phyloP scores from a whole-genome alignment of 2,329 filamentous ascomycete genomes.

The Bipolaris victoriae region DNA sequence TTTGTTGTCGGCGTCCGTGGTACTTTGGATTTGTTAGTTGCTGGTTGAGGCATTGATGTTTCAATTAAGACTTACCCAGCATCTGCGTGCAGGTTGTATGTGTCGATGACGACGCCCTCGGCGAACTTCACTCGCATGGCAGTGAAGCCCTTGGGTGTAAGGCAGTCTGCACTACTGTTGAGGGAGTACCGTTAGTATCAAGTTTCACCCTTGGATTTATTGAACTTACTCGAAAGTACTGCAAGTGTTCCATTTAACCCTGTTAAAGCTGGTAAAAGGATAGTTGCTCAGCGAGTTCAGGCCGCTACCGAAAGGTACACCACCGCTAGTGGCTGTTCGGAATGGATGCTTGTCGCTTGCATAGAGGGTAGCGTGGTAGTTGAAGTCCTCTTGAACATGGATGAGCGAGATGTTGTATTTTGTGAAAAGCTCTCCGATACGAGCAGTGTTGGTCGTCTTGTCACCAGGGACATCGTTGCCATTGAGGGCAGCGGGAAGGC shows the following conservation, averaged over 20 bases:
- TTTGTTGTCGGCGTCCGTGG: conserved; percentile 57
- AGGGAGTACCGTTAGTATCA: background rate
- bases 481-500: conserved; percentile 63
- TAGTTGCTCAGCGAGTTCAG: conserved; percentile 69
- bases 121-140: conserved; percentile 65
- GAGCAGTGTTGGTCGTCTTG: conserved; percentile 63
- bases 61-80: conserved; percentile 55
- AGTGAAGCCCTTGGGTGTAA: conserved; percentile 73
- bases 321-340: conserved; percentile 69
- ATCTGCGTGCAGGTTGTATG: conserved; percentile 72
- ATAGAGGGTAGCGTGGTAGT: conserved; percentile 68
- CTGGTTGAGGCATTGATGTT: background rate
- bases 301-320: conserved; percentile 67
- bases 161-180: conserved; percentile 62
- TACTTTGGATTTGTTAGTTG: conserved; percentile 31
- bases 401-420: conserved; percentile 66
- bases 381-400: conserved; percentile 73
- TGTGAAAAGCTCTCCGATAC: conserved; percentile 64
- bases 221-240: conserved; percentile 49
- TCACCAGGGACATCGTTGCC: conserved; percentile 67
- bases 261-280: conserved; percentile 61
- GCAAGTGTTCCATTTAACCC: conserved; percentile 66
- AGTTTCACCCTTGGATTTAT: background rate
- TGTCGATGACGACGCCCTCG: conserved; percentile 63
- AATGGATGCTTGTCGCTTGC: conserved; percentile 64